Percentiles rank a stretch among this genome's conserved stretches.
These are phyloP conservation scores for Diphasiastrum complanatum DNA, from an alignment of 83 land plant species.

Conservation along the genomic window DNA sequence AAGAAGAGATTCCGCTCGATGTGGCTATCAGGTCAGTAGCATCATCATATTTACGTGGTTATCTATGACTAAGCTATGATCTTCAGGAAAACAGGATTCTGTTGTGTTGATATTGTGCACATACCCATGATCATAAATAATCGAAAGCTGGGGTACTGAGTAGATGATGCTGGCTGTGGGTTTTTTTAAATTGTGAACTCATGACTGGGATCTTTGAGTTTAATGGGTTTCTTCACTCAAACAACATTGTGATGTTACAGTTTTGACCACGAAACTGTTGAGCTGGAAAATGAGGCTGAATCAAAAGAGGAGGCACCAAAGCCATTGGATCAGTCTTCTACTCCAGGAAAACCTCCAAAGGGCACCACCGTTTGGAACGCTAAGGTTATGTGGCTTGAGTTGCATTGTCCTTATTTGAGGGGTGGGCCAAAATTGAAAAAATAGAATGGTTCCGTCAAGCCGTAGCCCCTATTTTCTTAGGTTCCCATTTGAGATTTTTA, in stretches of 20 bases:
- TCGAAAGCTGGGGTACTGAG: too few species aligned
- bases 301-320: constrained; percentile 32
- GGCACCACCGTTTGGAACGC: constrained; percentile 73
- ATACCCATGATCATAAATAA: too few species aligned
- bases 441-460: too few species aligned
- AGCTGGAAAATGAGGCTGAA: constrained; percentile 39
- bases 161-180: too few species aligned
- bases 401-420: not conserved
- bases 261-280: constrained; percentile 88
- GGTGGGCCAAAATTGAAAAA: not conserved
- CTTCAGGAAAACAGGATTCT: too few species aligned
- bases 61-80: too few species aligned
- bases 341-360: constrained; percentile 23
- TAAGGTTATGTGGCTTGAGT: constrained; percentile 45
- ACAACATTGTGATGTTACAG: constrained; percentile 56
- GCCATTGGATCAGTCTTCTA: constrained; percentile 9
- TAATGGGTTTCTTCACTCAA: constrained; percentile 19
- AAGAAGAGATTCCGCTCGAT: constrained; percentile 20
- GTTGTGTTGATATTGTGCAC: too few species aligned
- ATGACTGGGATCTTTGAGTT: constrained; percentile 1
- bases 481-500: too few species aligned
- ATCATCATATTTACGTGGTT: not conserved
- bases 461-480: too few species aligned
- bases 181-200: too few species aligned
- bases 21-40: constrained; percentile 32